Conservation (phyloP, 305 asterid species). For the Solanum hybrid region DNA sequence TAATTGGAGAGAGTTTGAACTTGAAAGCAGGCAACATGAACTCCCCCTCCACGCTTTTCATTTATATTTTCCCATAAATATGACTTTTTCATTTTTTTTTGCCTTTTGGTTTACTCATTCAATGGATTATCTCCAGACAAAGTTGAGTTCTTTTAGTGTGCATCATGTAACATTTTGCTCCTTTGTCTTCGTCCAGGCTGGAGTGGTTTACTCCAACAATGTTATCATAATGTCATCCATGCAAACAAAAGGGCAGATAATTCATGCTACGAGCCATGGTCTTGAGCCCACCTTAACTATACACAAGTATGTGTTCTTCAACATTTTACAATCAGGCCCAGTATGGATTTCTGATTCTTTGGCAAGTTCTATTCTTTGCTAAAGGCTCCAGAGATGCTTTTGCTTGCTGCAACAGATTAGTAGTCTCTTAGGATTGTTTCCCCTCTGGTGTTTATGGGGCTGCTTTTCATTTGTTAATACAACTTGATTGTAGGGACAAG, state of each 20-base stretch:
- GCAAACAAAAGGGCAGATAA: conserved; percentile 38
- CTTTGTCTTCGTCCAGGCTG: conserved; percentile 45
- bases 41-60: neutral
- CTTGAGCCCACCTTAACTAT: conserved; percentile 49
- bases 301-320: conserved; percentile 46
- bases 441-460: neutral
- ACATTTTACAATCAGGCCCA: neutral
- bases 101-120: neutral
- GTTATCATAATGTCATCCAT: conserved; percentile 52
- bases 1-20: neutral
- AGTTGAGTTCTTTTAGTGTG: neutral
- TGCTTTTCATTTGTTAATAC: neutral
- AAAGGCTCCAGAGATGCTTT: neutral
- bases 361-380: neutral
- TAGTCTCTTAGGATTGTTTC: neutral
- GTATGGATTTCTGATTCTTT: neutral
- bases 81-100: neutral
- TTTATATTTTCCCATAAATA: neutral
- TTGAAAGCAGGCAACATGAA: neutral
- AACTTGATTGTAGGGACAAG: conserved; percentile 48
- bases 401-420: neutral
- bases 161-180: conserved; percentile 2
- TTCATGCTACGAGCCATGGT: conserved; percentile 43
- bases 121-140: neutral
- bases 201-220: conserved; percentile 73